These are phyloP conservation scores for Globisporangium apiculatum DNA, from an alignment of 352 stramenopile species.

Conservation along the genomic window DNA sequence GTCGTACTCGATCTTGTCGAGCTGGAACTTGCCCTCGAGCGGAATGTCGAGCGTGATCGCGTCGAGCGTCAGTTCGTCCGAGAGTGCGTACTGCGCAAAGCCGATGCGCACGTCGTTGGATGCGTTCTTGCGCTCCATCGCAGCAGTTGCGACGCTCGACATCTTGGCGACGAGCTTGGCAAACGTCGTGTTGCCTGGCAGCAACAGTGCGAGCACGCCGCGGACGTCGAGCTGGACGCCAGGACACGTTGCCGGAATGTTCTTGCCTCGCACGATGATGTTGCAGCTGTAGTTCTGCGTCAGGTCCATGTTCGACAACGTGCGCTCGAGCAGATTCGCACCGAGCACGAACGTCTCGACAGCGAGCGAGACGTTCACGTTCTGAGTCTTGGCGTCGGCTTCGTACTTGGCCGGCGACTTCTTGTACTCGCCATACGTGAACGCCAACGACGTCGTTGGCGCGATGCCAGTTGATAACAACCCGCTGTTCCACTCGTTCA, in stretches of 20 bases:
- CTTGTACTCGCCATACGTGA: slow-evolving; percentile 15
- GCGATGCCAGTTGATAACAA: slow-evolving; percentile 7
- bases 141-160: background rate
- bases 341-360: slow-evolving; percentile 15
- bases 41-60: slow-evolving; percentile 14
- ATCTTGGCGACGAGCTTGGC: slow-evolving; percentile 10
- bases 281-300: slow-evolving; percentile 4
- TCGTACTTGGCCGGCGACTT: slow-evolving; percentile 9
- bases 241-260: background rate
- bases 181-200: slow-evolving; percentile 7
- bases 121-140: slow-evolving; percentile 3
- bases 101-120: slow-evolving; percentile 6
- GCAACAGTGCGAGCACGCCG: slow-evolving; percentile 1
- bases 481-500: slow-evolving; percentile 17
- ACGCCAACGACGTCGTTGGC: slow-evolving; percentile 2
- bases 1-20: slow-evolving; percentile 7
- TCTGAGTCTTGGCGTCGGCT: background rate
- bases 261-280: background rate
- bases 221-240: background rate
- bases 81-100: slow-evolving; percentile 9
- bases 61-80: slow-evolving; percentile 12
- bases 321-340: slow-evolving; percentile 11
- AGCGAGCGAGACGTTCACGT: slow-evolving; percentile 10
- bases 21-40: slow-evolving; percentile 8
- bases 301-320: slow-evolving; percentile 12